phyloP scores from a whole-genome alignment of 83 land plant species.

The Picea mariana region DNA sequence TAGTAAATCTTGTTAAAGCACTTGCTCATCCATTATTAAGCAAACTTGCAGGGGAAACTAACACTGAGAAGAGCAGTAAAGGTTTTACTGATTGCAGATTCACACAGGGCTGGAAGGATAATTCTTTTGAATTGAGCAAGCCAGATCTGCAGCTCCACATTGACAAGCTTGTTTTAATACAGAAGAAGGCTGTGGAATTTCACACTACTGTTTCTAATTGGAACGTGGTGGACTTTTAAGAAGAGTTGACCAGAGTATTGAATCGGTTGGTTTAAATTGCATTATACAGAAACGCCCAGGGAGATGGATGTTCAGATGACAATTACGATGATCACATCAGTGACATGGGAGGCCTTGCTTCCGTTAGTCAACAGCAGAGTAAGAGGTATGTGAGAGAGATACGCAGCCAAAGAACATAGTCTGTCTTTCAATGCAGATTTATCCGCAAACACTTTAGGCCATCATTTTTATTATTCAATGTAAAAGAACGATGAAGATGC shows the following conservation, averaged over 20 bases:
- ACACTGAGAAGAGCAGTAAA: neutral
- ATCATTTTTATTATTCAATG: too few species aligned
- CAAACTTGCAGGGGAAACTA: neutral
- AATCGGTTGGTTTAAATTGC: slow-evolving; percentile 2
- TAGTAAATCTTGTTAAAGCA: slow-evolving; percentile 14
- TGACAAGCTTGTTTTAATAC: too few species aligned
- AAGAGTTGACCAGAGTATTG: neutral
- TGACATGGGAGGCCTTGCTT: neutral
- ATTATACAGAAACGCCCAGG: slow-evolving; percentile 12
- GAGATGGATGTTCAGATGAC: neutral
- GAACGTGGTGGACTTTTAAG: too few species aligned
- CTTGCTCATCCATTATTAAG: slow-evolving; percentile 10
- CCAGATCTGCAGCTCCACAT: too few species aligned
- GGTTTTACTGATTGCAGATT: neutral
- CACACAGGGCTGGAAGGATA: neutral
- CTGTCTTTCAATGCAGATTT: neutral
- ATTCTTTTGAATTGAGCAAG: neutral
- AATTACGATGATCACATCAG: neutral
- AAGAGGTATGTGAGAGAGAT: neutral
- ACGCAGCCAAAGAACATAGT: neutral
- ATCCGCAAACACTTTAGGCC: too few species aligned
- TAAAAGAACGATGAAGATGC: too few species aligned
- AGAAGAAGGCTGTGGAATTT: too few species aligned
- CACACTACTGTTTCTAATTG: too few species aligned
- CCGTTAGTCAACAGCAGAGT: neutral